Evolutionary conservation across 2,329 filamentous ascomycete species (phyloP), one percentile per base, ranked within the genome.

Genomic region (Zelopaecilomyces penicillatus): DNA sequence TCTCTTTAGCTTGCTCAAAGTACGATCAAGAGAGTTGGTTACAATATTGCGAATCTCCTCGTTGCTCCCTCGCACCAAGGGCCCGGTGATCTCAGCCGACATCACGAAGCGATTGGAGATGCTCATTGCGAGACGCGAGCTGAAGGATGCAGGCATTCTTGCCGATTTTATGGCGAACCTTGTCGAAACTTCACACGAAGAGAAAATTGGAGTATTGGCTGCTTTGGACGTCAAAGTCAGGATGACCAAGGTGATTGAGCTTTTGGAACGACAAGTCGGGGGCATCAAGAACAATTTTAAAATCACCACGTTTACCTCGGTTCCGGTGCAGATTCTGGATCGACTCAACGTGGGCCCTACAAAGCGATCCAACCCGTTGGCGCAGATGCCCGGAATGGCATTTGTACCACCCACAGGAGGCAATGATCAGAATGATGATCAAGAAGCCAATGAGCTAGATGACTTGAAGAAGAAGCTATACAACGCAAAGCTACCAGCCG

Each of bases 131-230:
- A 82, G 84, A 62, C 94, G 93, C 60, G 82, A 88, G 47, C 63
- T 93, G 41, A 73, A 79, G 36, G 89, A 97, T 54, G 90, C 90
- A 1, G 91, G 91, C 2, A 70, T 81, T 6, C 74, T 98, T 7
- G 91, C 93, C 5, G 93, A 98, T 62, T 97, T 97, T 62, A 96
- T 98, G 88, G 84, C 88, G 34, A 95, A 95, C 60, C 78, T 97
- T 27, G 79, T 95, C 3, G 88, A 95, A 51, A 83, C 85, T 41
- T 85, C 81, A 7, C 85, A 94, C 51, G 88, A 95, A 62, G 93
- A 98, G 60, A 96, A 95, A 64, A 74, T 98, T 43, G 80, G 86
- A 45, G 79, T 98, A 11, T 71, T 98, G 32, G 80, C 87, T n/a
- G 82, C 89, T 1, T 66, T 94, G 5, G 82, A 90, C 55, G 73